phyloP scores from a whole-genome alignment of 345 rosid genomes.

The Pugionium dolabratum region DNA sequence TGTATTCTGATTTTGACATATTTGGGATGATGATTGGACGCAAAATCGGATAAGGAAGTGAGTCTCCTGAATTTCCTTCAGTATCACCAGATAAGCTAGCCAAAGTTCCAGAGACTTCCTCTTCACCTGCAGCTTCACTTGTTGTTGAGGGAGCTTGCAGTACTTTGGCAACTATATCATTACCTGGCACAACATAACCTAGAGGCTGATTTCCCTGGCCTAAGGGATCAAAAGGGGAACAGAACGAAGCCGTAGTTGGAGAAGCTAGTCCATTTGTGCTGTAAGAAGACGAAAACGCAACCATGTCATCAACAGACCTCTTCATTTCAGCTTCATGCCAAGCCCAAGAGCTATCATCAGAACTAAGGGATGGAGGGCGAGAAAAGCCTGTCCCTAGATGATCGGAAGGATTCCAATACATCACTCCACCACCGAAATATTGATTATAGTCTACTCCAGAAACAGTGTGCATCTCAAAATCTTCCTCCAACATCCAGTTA shows the following conservation, averaged over 20 bases:
- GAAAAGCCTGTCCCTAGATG: slow-evolving; percentile 81
- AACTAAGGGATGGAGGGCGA: slow-evolving; percentile 95
- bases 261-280: slow-evolving; percentile 91
- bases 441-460: slow-evolving; percentile 91
- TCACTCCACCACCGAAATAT: slow-evolving; percentile 94
- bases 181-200: slow-evolving; percentile 83
- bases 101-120: slow-evolving; percentile 67
- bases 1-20: slow-evolving; percentile 69
- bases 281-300: slow-evolving; percentile 91
- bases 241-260: slow-evolving; percentile 86
- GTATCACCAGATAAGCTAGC: slow-evolving; percentile 58
- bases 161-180: slow-evolving; percentile 71
- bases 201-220: slow-evolving; percentile 79
- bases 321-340: slow-evolving; percentile 97
- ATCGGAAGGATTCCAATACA: slow-evolving; percentile 98
- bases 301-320: slow-evolving; percentile 96
- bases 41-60: slow-evolving; percentile 78
- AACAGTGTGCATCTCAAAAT: slow-evolving; percentile 75
- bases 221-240: slow-evolving; percentile 87
- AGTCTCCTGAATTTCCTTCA: slow-evolving; percentile 73
- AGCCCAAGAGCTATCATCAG: slow-evolving; percentile 98
- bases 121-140: slow-evolving; percentile 60
- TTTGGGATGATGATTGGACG: slow-evolving; percentile 92
- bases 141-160: slow-evolving; percentile 57
- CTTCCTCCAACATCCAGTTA: slow-evolving; percentile 94